Conservation (phyloP, 495 filamentous ascomycete genomes). For the Polyplosphaeria fusca region DNA sequence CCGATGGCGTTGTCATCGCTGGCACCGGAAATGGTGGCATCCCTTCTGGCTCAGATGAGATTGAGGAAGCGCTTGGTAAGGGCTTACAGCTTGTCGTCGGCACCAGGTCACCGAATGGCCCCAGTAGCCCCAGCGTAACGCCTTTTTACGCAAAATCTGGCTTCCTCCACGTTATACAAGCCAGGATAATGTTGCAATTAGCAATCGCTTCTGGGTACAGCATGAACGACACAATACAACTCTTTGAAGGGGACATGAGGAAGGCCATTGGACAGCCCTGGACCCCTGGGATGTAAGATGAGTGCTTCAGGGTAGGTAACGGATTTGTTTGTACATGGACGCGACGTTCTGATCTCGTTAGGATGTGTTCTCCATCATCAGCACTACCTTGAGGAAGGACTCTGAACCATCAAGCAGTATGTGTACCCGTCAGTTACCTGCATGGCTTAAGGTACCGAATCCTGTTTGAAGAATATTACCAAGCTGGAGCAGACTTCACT, state of each 20-base stretch:
- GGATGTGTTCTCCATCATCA: no score
- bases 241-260: conserved; percentile 16
- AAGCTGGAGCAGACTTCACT: no score
- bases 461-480: no score
- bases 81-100: conserved; percentile 20
- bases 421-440: no score
- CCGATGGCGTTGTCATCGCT: conserved; percentile 17
- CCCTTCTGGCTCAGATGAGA: conserved; percentile 10
- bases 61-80: conserved; percentile 4
- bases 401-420: no score
- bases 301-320: no score
- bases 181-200: conserved; percentile 22
- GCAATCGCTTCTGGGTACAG: conserved; percentile 19
- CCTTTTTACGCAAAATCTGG: conserved; percentile 13
- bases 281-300: background rate
- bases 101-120: conserved; percentile 10
- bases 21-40: conserved; percentile 24
- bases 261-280: conserved; percentile 16
- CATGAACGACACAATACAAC: conserved; percentile 17
- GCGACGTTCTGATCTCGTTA: no score
- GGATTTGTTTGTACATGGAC: no score
- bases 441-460: no score
- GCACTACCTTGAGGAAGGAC: no score
- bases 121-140: conserved; percentile 1
- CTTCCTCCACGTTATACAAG: conserved; percentile 19